These are phyloP conservation scores for Debaryomyces nepalensis DNA, from an alignment of 1,139 yeast genomes.

Conservation along the genomic window DNA sequence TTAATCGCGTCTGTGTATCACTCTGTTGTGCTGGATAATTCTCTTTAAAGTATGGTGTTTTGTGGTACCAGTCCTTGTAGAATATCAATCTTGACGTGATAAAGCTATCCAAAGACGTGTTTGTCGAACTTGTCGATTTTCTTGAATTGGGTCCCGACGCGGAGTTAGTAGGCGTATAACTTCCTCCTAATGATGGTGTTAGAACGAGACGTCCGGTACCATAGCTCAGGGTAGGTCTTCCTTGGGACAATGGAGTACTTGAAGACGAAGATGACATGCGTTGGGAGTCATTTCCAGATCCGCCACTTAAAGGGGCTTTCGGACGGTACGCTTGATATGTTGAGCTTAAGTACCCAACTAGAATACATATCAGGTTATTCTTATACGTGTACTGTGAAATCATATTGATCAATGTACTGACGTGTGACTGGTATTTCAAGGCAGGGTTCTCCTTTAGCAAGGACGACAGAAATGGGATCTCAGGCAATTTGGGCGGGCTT, in stretches of 20 bases:
- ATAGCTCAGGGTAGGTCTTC: slow-evolving; percentile 2
- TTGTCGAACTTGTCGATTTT: slow-evolving; percentile 6
- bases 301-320: slow-evolving; percentile 6
- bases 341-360: slow-evolving; percentile 40
- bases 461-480: slow-evolving; percentile 38
- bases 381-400: slow-evolving; percentile 31
- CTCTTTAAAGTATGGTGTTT: slow-evolving; percentile 28
- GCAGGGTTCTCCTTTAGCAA: slow-evolving; percentile 38
- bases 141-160: not conserved
- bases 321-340: slow-evolving; percentile 22
- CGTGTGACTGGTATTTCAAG: slow-evolving; percentile 38
- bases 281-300: slow-evolving; percentile 6
- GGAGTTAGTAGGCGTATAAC: slow-evolving; percentile 13
- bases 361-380: slow-evolving; percentile 31
- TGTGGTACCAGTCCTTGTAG: slow-evolving; percentile 44
- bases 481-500: slow-evolving; percentile 27
- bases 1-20: not conserved
- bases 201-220: slow-evolving; percentile 26
- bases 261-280: slow-evolving; percentile 14
- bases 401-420: slow-evolving; percentile 30
- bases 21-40: slow-evolving; percentile 12
- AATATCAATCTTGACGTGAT: slow-evolving; percentile 36
- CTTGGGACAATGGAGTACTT: slow-evolving; percentile 9
- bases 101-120: slow-evolving; percentile 22
- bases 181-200: slow-evolving; percentile 20